Conservation (phyloP, 352 stramenopile genomes). For the Hyaloperonospora arabidopsidis region DNA sequence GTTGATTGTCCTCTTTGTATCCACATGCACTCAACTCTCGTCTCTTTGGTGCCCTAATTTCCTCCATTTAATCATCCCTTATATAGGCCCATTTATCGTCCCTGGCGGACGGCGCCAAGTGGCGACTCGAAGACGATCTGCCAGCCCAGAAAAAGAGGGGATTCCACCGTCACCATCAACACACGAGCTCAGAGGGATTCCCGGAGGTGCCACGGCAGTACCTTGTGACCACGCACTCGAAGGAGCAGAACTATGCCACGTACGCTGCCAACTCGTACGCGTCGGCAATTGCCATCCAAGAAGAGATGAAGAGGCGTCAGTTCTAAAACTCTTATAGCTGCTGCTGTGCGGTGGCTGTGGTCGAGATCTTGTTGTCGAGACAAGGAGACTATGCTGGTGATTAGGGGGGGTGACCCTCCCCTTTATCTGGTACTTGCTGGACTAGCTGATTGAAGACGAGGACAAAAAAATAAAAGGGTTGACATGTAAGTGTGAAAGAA, state of each 20-base stretch:
- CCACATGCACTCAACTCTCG: neutral
- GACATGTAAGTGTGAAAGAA: too few relatives aligned
- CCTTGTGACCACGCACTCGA: slow-evolving; percentile 56
- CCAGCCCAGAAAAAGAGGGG: slow-evolving; percentile 45
- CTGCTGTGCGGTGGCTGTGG: neutral
- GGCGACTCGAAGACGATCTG: slow-evolving; percentile 57
- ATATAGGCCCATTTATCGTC: slow-evolving; percentile 41
- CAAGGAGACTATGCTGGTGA: neutral
- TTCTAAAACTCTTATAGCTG: slow-evolving; percentile 45
- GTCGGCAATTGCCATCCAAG: slow-evolving; percentile 73
- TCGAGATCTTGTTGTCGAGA: slow-evolving; percentile 1
- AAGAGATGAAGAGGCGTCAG: slow-evolving; percentile 67
- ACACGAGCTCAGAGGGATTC: slow-evolving; percentile 60
- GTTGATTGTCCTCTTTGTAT: too few relatives aligned
- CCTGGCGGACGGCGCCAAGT: slow-evolving; percentile 49
- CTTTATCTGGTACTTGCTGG: too few relatives aligned
- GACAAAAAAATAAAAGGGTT: too few relatives aligned
- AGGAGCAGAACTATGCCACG: slow-evolving; percentile 59
- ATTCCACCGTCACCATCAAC: slow-evolving; percentile 49
- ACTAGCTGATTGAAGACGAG: too few relatives aligned
- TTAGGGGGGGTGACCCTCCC: too few relatives aligned
- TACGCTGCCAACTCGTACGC: slow-evolving; percentile 85
- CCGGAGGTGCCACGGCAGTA: slow-evolving; percentile 75
- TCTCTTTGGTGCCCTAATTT: slow-evolving; percentile 1
- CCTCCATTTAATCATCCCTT: neutral